Base-by-base conservation (phyloP, 148 eudicot genomes). In the Chenopodium berlandieri region DNA sequence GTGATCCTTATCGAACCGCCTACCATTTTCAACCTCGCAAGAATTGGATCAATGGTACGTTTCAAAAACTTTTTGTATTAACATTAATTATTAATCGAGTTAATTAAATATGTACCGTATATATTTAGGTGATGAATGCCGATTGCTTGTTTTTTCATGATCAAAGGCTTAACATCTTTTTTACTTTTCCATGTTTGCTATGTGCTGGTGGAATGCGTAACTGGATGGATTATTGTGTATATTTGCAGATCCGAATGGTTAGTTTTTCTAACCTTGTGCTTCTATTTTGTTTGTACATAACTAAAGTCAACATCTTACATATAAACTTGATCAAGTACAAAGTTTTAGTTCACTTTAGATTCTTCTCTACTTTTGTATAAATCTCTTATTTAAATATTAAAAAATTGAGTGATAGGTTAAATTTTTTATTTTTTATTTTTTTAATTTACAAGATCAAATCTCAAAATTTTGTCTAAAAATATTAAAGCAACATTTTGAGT, bases 1-100 rank as follows among this genome's bases (percentile, higher is more conserved):
- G 50, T 40, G 88, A 84, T 37, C 86, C 88, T 27, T 85, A 91
- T 71, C 84, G 91, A 63, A 90, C 94, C 34, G 85, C 82, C 23
- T 91, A 82, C 68, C 97, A 93, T 79, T 90, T 93, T 50, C 97
- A 91, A 65, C 92, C 97, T 48, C 84, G 90, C 78, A 88, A 88
- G 63, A 90, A 93, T 67, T 93, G 94, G 94, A 90, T 93, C 54
- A 93, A 93, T 44, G 94, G 94, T 93, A 88, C 2, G 56, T 74
- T 12, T 37, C 7, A 32, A 12, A 69, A 19, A 37, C 27, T 34
- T 34, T 32, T 40, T 40, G 44, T 40, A 40, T 0, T 40, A 40
- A 5, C 44, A 40, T 40, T 40, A 56, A 32, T 30, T 4, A 58
- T 30, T 4, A 58, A 58, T 58, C 17, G 19, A 58, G 56, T 58